These are phyloP conservation scores for Suaeda aralocaspica DNA, from an alignment of 148 eudicot genomes.

Conservation along the genomic window DNA sequence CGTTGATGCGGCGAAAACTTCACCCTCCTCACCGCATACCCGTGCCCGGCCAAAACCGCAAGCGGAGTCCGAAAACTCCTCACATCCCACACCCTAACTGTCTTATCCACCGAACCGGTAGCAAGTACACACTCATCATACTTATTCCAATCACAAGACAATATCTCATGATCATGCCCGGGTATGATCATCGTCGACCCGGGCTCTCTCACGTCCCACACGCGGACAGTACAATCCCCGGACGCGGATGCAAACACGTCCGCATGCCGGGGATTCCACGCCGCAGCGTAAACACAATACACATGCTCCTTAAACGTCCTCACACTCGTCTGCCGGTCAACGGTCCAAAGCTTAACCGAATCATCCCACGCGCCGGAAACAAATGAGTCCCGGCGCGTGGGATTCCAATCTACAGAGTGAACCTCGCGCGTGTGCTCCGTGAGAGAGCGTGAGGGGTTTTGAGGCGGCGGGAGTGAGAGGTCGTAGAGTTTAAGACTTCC, in stretches of 20 bases:
- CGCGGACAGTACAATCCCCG: slow-evolving; percentile 80
- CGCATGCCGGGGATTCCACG: slow-evolving; percentile 88
- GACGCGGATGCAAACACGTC: slow-evolving; percentile 94
- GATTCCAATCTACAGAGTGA: slow-evolving; percentile 75
- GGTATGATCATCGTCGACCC: slow-evolving; percentile 93
- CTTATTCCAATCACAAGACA: slow-evolving; percentile 89
- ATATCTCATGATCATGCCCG: slow-evolving; percentile 77
- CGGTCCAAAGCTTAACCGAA: slow-evolving; percentile 82
- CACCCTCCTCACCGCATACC: slow-evolving; percentile 84
- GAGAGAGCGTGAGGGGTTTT: slow-evolving; percentile 75
- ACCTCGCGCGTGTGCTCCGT: slow-evolving; percentile 81
- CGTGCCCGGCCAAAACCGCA: slow-evolving; percentile 68
- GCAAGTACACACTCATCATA: slow-evolving; percentile 78
- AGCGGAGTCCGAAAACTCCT: slow-evolving; percentile 70
- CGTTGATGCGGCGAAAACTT: slow-evolving; percentile 83
- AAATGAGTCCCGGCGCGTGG: slow-evolving; percentile 75
- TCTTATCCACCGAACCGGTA: slow-evolving; percentile 82
- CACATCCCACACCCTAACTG: slow-evolving; percentile 86
- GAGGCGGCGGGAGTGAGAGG: slow-evolving; percentile 59
- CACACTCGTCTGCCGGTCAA: slow-evolving; percentile 70
- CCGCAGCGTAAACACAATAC: slow-evolving; percentile 72
- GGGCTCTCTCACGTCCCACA: slow-evolving; percentile 96
- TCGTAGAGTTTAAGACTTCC: slow-evolving; percentile 86
- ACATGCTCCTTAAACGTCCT: slow-evolving; percentile 94
- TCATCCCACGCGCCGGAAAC: slow-evolving; percentile 88